A percentile compares a stretch with the other conserved stretches of the same genome.
phyloP scores from a whole-genome alignment of 345 rosid genomes.

The Trapa incisa region DNA sequence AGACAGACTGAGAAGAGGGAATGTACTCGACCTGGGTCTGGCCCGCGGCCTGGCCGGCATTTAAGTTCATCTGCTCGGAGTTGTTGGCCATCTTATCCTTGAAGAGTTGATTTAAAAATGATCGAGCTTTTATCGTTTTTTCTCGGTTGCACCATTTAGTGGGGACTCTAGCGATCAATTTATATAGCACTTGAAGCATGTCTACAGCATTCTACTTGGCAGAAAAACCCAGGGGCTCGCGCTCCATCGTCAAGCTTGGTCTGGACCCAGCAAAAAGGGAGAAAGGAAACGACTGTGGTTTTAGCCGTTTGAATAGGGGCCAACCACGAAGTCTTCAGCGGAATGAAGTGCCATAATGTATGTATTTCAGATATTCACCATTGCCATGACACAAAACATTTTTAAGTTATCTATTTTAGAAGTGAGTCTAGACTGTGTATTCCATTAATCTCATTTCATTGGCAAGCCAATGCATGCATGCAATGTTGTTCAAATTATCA shows the following conservation, averaged over 20 bases:
- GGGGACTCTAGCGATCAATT: background rate
- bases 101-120: background rate
- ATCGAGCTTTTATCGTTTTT: background rate
- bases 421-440: too few species aligned
- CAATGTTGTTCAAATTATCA: too few species aligned
- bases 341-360: background rate
- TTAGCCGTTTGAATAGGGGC: background rate
- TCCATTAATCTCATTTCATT: too few species aligned
- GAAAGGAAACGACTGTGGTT: background rate
- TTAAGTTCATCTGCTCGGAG: conserved; percentile 17
- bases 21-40: conserved; percentile 12
- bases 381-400: too few species aligned
- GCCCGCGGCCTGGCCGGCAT: conserved; percentile 16
- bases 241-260: background rate
- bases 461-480: too few species aligned
- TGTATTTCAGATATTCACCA: too few species aligned
- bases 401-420: too few species aligned
- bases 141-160: background rate
- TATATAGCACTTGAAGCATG: background rate
- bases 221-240: background rate
- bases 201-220: background rate
- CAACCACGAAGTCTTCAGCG: background rate
- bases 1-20: background rate
- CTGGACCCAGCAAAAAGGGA: background rate
- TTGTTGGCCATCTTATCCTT: conserved; percentile 25